Evolutionary conservation across 176 grass and related monocot genomes (phyloP).

Genomic region (Lolium perenne): DNA sequence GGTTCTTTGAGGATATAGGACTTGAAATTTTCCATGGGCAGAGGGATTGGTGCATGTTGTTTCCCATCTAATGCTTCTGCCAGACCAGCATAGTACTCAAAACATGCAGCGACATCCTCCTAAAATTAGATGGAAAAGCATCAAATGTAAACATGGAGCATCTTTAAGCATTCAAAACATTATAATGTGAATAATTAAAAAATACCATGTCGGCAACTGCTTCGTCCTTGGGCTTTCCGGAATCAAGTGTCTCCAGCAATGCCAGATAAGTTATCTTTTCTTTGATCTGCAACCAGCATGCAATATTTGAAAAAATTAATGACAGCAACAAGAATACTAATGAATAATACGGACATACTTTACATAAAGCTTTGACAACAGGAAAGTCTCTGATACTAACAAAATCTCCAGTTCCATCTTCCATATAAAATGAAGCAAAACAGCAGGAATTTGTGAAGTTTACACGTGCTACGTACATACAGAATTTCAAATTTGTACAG

Average conservation of each 20-base stretch:
- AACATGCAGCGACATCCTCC: conserved; percentile 95
- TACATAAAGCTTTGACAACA: neutral
- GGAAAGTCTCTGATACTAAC: no score
- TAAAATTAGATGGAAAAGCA: conserved; percentile 52
- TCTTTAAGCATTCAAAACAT: conserved; percentile 6
- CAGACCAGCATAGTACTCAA: conserved; percentile 90
- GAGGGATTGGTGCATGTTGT: conserved; percentile 70
- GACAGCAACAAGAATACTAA: conserved; percentile 1
- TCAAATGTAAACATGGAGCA: conserved; percentile 10
- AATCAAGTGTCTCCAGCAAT: conserved; percentile 80
- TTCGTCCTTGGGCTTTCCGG: conserved; percentile 95
- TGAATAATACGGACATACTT: neutral
- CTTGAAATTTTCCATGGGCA: conserved; percentile 91
- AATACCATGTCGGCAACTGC: conserved; percentile 73
- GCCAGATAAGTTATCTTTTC: conserved; percentile 81
- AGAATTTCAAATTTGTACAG: no score
- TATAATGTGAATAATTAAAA: conserved; percentile 16
- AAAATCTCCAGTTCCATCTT: no score
- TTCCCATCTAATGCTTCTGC: conserved; percentile 83
- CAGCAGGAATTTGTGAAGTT: no score
- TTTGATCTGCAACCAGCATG: conserved; percentile 62
- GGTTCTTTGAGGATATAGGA: conserved; percentile 81
- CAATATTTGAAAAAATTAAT: conserved; percentile 37
- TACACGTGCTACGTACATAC: no score
- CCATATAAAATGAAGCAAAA: no score